Conservation (phyloP, 2,329 filamentous ascomycete genomes). For the Coleophoma eucalyptorum region DNA sequence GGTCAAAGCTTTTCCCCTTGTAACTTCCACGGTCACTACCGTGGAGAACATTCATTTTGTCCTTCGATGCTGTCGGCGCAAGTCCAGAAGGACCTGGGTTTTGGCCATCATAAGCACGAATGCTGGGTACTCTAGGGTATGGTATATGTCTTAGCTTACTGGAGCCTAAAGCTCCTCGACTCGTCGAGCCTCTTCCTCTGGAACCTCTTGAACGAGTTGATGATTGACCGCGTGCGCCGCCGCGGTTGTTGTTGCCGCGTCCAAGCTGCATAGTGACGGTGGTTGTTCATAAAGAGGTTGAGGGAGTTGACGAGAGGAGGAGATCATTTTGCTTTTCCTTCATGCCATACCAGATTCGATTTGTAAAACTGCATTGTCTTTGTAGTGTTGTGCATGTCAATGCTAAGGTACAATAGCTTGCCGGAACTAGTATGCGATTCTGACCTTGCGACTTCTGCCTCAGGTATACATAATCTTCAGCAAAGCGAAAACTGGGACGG, state of each 20-base stretch:
- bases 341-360: not conserved
- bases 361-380: too few species aligned
- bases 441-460: too few species aligned
- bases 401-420: too few species aligned
- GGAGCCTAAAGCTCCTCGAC: conserved; percentile 27
- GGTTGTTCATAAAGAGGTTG: conserved; percentile 22
- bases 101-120: not conserved
- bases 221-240: conserved; percentile 19
- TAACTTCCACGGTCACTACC: conserved; percentile 6
- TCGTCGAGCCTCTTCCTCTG: conserved; percentile 24
- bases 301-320: conserved; percentile 14
- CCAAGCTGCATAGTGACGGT: conserved; percentile 23
- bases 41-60: conserved; percentile 8
- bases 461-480: too few species aligned
- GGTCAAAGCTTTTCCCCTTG: conserved; percentile 5
- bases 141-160: conserved; percentile 20
- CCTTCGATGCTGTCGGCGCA: conserved; percentile 6
- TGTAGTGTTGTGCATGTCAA: too few species aligned
- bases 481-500: too few species aligned
- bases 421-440: too few species aligned
- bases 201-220: conserved; percentile 23
- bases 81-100: not conserved
- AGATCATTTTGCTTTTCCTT: conserved; percentile 2
- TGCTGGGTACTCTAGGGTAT: conserved; percentile 5
- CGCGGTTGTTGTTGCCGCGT: conserved; percentile 14